These are phyloP conservation scores for Pelagomonas calceolata DNA, from an alignment of 108 stramenopile species.

Conservation along the genomic window DNA sequence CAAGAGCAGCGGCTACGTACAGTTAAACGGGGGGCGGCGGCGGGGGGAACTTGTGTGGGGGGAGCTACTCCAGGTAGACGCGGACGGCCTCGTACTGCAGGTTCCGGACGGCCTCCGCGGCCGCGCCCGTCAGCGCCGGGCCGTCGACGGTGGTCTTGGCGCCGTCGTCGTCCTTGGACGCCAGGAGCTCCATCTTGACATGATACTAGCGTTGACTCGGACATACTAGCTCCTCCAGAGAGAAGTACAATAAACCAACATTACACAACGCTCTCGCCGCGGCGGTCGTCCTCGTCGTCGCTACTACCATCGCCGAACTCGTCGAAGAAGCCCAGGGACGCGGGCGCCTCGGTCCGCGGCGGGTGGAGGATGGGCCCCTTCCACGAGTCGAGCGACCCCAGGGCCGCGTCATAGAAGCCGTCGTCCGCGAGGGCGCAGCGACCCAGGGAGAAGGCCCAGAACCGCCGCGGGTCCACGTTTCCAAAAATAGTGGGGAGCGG, in stretches of 20 bases:
- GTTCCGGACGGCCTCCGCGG: neutral
- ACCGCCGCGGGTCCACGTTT: constrained; percentile 10
- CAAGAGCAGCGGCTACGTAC: too few species aligned
- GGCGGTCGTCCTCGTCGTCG: too few species aligned
- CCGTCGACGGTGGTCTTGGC: neutral
- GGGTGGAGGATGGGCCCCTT: neutral
- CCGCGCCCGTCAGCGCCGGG: neutral
- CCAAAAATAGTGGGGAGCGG: constrained; percentile 5
- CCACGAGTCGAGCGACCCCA: neutral
- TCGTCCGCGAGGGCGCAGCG: neutral
- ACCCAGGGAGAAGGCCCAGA: neutral
- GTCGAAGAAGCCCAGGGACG: too few species aligned
- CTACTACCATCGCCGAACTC: too few species aligned
- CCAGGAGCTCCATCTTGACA: neutral
- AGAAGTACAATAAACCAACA: too few species aligned
- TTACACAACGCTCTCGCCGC: too few species aligned
- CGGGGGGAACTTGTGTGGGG: too few species aligned
- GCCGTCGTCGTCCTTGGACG: neutral
- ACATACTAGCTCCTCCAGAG: too few species aligned
- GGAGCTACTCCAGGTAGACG: neutral
- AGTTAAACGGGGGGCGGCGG: too few species aligned
- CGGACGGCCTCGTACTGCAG: neutral
- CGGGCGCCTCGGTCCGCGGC: too few species aligned
- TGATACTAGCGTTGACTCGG: too few species aligned
- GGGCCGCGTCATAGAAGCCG: neutral